Conservation (phyloP, 75 land plant species). For the Selaginella moellendorffii region DNA sequence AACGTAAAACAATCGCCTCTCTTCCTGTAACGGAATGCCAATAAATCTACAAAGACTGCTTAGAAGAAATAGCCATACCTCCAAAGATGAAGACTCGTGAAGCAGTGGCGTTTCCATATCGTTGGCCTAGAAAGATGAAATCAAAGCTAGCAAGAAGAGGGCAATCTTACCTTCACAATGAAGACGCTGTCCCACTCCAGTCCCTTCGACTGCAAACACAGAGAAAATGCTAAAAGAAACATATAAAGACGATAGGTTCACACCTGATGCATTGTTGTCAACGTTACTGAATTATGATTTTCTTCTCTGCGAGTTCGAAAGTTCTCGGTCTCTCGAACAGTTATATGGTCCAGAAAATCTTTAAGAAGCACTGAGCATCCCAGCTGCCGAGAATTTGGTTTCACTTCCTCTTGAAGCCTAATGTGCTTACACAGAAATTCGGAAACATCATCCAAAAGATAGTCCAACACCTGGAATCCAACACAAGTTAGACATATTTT, state of each 20-base stretch:
- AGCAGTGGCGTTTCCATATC: constrained; percentile 85
- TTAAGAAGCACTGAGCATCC: constrained; percentile 49
- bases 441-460: constrained; percentile 80
- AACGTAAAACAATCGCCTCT: constrained; percentile 80
- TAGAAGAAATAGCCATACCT: constrained; percentile 43
- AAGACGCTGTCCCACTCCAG: constrained; percentile 96
- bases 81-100: constrained; percentile 55
- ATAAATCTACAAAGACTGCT: no score
- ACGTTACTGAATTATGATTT: constrained; percentile 69
- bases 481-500: no score
- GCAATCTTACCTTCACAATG: constrained; percentile 90
- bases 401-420: constrained; percentile 6
- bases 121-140: no score
- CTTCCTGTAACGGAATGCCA: constrained; percentile 49
- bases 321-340: constrained; percentile 59
- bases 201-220: constrained; percentile 81
- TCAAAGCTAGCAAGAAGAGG: no score
- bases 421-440: constrained; percentile 63
- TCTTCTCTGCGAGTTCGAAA: constrained; percentile 54
- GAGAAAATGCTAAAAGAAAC: not conserved
- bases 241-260: not conserved
- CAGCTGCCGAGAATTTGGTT: not conserved
- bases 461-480: constrained; percentile 94
- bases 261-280: constrained; percentile 99
- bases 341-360: constrained; percentile 55